Evolutionary conservation across 495 filamentous ascomycete genomes (phyloP), one percentile per base, ranked within the genome.

Genomic region (Penicillium goetzii): DNA sequence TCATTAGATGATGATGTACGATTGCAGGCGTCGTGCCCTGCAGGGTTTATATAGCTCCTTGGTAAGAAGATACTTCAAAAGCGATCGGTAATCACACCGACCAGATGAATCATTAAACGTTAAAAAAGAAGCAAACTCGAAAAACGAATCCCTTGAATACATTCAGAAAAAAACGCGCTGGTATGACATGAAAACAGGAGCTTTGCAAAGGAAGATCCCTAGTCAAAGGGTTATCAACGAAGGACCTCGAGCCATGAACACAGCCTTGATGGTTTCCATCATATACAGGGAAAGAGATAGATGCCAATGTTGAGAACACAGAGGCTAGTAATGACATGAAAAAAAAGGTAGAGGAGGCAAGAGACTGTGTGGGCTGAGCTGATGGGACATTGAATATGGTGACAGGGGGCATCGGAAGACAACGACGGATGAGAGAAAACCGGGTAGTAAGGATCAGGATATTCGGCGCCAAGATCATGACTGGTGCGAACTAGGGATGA

Each of bases 391-490:
- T 26, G 58, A 41, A 59, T 64, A 64, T 65, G 54, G 58, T 62
- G 60, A 68, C 68, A 69, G 52, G 43, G 36, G 12, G 40, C n/a
- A 28, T 49, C 21, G 61, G 38, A 38, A 59, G 21, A 59, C 10
- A 43, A 45, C 14, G 23, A 32, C 53, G 17, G 36, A 63, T 58
- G 61, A 56, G 43, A 62, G 56, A 62, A 59, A 51, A 40, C 21
- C 51, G 51, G 55, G 28, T 62, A 58, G 51, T 60, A 68, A 69
- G 56, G 60, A 68, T 62, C 65, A 61, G 58, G 60, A 66, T 62
- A 70, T 66, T 68, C 62, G 65, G 68, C 70, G 65, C 76, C 76
- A 80, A 75, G 57, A 69, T 77, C 78, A 69, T 80, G 64, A 78
- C 77, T 80, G 78, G 74, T 70, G 65, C 70, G 67, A 69, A 67